phyloP scores from a whole-genome alignment of 176 grass and related monocot genomes.

The Secale cereale region DNA sequence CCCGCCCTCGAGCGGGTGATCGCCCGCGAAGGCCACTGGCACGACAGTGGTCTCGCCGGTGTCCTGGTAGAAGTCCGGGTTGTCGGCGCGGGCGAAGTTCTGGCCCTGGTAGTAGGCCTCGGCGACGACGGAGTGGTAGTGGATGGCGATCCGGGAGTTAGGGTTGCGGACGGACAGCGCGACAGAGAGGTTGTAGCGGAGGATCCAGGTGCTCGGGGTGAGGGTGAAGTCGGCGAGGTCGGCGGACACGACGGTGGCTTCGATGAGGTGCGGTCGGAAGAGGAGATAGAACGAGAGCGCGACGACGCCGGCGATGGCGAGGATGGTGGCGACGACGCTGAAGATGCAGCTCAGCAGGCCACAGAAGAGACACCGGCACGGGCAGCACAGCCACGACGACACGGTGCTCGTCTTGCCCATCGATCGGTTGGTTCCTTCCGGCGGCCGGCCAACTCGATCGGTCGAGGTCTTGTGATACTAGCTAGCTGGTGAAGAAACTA shows the following conservation, averaged over 20 bases:
- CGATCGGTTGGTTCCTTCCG: not conserved
- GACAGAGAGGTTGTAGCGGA: conserved; percentile 35
- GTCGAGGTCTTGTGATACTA: not conserved
- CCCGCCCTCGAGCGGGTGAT: conserved; percentile 19
- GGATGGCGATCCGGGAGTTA: conserved; percentile 33
- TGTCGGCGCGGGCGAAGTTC: not conserved
- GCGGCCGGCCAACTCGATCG: not conserved
- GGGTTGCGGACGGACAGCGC: conserved; percentile 2
- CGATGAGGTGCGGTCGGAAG: conserved; percentile 39
- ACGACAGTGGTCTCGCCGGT: not conserved
- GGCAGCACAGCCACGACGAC: conserved; percentile 26
- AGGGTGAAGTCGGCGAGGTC: conserved; percentile 24
- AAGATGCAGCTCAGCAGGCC: conserved; percentile 15
- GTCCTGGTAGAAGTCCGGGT: conserved; percentile 26
- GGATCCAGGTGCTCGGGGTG: conserved; percentile 15
- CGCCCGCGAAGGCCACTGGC: not conserved
- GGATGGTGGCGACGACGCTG: conserved; percentile 3
- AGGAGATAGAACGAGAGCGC: conserved; percentile 27
- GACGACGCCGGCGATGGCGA: conserved; percentile 11
- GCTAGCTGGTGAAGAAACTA: not conserved
- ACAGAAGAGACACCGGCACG: conserved; percentile 36
- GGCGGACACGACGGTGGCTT: conserved; percentile 6
- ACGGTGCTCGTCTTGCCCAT: conserved; percentile 14
- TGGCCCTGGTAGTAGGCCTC: conserved; percentile 33
- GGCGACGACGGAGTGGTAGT: conserved; percentile 24